Conservation (phyloP, 163 green algal species). For the Prototheca stagnorum region DNA sequence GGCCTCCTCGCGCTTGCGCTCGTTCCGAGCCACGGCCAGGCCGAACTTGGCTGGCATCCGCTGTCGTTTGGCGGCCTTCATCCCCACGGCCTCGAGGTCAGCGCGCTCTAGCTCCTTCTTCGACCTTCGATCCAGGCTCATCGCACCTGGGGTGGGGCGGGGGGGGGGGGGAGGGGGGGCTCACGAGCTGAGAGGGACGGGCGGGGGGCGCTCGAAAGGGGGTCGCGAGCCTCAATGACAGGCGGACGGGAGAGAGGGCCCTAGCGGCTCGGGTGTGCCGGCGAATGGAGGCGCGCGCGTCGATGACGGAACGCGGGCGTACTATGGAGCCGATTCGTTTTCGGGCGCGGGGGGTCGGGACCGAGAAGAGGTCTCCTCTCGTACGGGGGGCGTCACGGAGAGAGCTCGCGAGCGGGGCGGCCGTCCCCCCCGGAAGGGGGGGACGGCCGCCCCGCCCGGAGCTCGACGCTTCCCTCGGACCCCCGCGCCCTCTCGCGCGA, state of each 20-base stretch:
- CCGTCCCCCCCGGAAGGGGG: background rate
- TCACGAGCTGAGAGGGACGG: background rate
- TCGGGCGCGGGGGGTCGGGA: too few species aligned
- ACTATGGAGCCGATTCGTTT: too few species aligned
- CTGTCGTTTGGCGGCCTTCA: slow-evolving; percentile 23
- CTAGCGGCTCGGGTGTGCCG: too few species aligned
- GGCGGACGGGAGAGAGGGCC: background rate
- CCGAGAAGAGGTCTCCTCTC: too few species aligned
- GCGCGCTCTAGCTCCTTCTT: slow-evolving; percentile 34
- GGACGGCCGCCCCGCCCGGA: background rate
- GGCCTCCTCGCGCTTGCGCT: slow-evolving; percentile 19
- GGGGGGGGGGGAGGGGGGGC: background rate
- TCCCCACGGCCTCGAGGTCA: slow-evolving; percentile 26
- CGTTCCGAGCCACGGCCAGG: slow-evolving; percentile 31
- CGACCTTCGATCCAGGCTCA: slow-evolving; percentile 41
- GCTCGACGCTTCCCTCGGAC: background rate
- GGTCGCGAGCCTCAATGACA: slow-evolving; percentile 6
- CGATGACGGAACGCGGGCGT: too few species aligned
- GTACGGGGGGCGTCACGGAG: too few species aligned
- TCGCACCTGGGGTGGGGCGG: slow-evolving; percentile 20
- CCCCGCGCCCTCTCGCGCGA: background rate
- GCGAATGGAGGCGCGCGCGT: too few species aligned
- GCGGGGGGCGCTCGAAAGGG: background rate
- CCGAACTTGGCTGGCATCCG: slow-evolving; percentile 32
- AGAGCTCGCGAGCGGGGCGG: too few species aligned